phyloP scores from a whole-genome alignment of 2,329 filamentous ascomycete genomes.

The Neofusicoccum umdonicola region DNA sequence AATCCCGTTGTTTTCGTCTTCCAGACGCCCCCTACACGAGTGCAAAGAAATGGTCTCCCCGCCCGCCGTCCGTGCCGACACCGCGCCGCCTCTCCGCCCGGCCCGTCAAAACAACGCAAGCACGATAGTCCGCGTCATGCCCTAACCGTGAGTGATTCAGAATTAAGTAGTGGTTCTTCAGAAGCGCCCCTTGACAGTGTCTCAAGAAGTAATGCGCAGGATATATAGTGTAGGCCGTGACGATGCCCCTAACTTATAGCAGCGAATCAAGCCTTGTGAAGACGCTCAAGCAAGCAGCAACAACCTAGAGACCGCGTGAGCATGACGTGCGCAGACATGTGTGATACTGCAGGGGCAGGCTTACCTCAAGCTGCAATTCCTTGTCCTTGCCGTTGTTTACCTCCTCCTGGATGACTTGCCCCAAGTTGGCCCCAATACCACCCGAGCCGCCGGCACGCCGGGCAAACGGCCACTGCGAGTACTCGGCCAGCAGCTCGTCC shows the following conservation, averaged over 20 bases:
- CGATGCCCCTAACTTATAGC: conserved; percentile 55
- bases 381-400: conserved; percentile 83
- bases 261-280: conserved; percentile 97
- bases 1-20: conserved; percentile 16
- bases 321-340: conserved; percentile 11
- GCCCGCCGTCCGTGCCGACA: neutral
- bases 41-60: conserved; percentile 5
- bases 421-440: conserved; percentile 88
- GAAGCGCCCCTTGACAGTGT: neutral
- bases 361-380: conserved; percentile 92
- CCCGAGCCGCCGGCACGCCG: conserved; percentile 72
- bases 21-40: conserved; percentile 10
- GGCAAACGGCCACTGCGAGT: conserved; percentile 96
- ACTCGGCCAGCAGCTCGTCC: conserved; percentile 91
- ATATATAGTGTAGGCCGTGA: conserved; percentile 4
- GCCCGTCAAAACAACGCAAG: neutral
- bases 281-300: conserved; percentile 93
- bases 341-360: conserved; percentile 25
- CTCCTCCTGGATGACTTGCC: conserved; percentile 83
- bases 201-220: neutral
- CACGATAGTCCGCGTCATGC: neutral
- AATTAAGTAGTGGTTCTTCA: conserved; percentile 10
- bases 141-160: neutral
- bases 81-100: neutral
- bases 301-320: conserved; percentile 54